These are phyloP conservation scores for Nannizziopsis arthrosporioides DNA, from an alignment of 2,329 filamentous ascomycete species.

Conservation along the genomic window DNA sequence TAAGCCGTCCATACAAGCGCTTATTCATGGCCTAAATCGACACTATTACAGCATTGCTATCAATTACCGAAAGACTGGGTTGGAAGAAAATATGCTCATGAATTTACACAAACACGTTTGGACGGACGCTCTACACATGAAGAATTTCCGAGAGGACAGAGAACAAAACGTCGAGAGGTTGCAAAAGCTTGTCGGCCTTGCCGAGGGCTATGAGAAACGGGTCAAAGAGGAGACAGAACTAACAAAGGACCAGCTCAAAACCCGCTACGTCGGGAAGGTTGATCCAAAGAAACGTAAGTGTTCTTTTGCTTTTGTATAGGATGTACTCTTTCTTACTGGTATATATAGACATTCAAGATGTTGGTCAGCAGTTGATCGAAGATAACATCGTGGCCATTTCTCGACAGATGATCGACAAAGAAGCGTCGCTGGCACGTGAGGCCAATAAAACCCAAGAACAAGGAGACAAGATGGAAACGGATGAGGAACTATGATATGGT, in stretches of 20 bases:
- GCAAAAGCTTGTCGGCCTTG: conserved; percentile 73
- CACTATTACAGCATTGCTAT: conserved; percentile 99
- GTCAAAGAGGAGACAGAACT: conserved; percentile 98
- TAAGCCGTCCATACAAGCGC: conserved; percentile 98
- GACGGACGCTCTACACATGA: conserved; percentile 96
- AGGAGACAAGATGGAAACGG: conserved; percentile 53
- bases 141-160: conserved; percentile 79
- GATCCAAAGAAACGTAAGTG: conserved; percentile 87
- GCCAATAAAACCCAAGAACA: conserved; percentile 36
- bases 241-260: conserved; percentile 95
- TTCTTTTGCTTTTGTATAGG: background rate
- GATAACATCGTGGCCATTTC: conserved; percentile 99
- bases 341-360: conserved; percentile 68
- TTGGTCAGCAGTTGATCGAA: conserved; percentile 92
- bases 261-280: conserved; percentile 94
- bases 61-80: conserved; percentile 91
- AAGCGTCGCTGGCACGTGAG: conserved; percentile 75
- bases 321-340: background rate
- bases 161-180: conserved; percentile 77
- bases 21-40: conserved; percentile 94
- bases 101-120: conserved; percentile 99
- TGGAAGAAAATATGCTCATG: conserved; percentile 99
- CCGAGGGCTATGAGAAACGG: conserved; percentile 95
- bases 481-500: conserved; percentile 41
- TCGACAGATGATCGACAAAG: conserved; percentile 98